Base-by-base conservation (phyloP, 306 rosid genomes). In the Begonia loranthoides region DNA sequence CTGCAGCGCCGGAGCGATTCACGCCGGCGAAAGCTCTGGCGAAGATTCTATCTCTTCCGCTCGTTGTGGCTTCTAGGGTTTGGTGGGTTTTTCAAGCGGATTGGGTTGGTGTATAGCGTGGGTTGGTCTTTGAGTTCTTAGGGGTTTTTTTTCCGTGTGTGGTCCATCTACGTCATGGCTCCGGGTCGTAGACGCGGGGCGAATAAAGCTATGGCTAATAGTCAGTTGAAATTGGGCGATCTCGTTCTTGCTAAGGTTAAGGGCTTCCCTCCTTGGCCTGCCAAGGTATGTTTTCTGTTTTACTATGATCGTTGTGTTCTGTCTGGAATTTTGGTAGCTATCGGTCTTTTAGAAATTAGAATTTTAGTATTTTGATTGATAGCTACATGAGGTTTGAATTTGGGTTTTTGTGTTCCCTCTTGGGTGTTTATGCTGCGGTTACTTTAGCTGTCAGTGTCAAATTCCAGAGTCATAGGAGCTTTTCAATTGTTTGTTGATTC, bases 241-340 rank as follows among this genome's bases (percentile, higher is more conserved):
- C 99, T 92, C 34, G 99, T 92, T 6, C 99, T 92, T 15, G 99
- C 99, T 36, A 92, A 92, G 88, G 96, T 92, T 70, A 92, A 92
- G 87, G 99, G 99, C 47, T 83, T 78, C 73, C 99, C 96, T 9
- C 68, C 79, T 53, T 92, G 96, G 99, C 99, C 99, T 40, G 99
- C 96, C 47, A 83, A 92, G 99, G 99, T 92, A 15, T 19, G 50
- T 9, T 57, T 41, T 57, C 64, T 15, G 65, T 50, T 67, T 1
- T 46, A 21, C 45, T 58, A 9, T 64, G 34, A 5, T 15, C 44
- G 19, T 13, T 21, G 12, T 36, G 3, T 43, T 43, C 47, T 17
- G 45, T n/a, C 17, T 49, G 11, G n/a, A 47, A 40, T 38, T 62
- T 41, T 33, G 22, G 1, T 11, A 19, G 22, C 9, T 28, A 4